A percentile compares a stretch with the other conserved stretches of the same genome.
Conservation (phyloP, 2,329 filamentous ascomycete species). For the Fusarium acutatum region DNA sequence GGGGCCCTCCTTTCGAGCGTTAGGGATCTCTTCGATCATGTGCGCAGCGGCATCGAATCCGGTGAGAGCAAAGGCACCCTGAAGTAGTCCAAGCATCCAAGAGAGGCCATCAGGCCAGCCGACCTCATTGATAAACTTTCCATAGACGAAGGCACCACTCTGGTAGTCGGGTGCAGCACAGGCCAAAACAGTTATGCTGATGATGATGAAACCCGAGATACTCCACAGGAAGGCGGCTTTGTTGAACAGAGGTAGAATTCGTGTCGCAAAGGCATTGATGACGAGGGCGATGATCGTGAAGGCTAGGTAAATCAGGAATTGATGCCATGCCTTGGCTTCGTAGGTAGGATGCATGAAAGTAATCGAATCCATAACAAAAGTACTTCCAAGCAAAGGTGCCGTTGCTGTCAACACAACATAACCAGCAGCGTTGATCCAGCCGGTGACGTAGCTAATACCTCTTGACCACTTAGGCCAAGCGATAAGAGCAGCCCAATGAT, state of each 20-base stretch:
- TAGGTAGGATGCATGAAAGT: constrained; percentile 67
- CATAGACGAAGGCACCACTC: constrained; percentile 71
- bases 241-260: constrained; percentile 69
- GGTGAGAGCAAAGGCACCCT: constrained; percentile 59
- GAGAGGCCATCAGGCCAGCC: constrained; percentile 75
- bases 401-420: constrained; percentile 77
- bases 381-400: constrained; percentile 71
- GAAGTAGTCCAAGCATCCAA: constrained; percentile 64
- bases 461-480: constrained; percentile 68
- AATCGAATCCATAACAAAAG: constrained; percentile 72
- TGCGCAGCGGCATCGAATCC: constrained; percentile 60
- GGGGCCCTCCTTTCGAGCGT: constrained; percentile 65
- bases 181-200: constrained; percentile 73
- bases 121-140: constrained; percentile 72
- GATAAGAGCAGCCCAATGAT: constrained; percentile 76
- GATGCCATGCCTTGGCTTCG: constrained; percentile 69
- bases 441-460: constrained; percentile 73
- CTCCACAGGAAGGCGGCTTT: constrained; percentile 77
- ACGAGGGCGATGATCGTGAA: constrained; percentile 68
- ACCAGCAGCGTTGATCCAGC: constrained; percentile 77
- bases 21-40: constrained; percentile 63
- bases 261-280: constrained; percentile 69
- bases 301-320: constrained; percentile 76
- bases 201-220: constrained; percentile 72
- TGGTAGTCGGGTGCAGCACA: constrained; percentile 73